Evolutionary conservation across 306 rosid species (phyloP).

Genomic region (Lathyrus tuberosus): DNA sequence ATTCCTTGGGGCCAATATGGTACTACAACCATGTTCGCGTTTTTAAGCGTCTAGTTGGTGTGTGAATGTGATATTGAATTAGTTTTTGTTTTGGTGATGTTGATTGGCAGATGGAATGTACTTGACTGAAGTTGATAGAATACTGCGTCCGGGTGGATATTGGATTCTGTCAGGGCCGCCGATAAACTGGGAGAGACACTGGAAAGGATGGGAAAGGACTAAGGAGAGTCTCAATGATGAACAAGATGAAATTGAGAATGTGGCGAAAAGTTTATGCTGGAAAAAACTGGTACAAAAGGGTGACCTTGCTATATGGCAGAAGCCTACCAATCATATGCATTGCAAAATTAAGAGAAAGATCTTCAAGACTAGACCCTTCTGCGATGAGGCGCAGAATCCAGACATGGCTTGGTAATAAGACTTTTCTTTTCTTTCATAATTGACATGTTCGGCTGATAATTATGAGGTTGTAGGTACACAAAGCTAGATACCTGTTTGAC

Average conservation of each 20-base stretch:
- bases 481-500: conserved; percentile 82
- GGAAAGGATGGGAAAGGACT: conserved; percentile 90
- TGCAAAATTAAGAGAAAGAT: conserved; percentile 62
- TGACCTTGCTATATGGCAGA: conserved; percentile 96
- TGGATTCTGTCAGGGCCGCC: conserved; percentile 99
- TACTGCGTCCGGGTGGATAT: conserved; percentile 93
- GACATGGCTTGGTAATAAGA: conserved; percentile 81
- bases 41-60: neutral
- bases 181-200: conserved; percentile 80
- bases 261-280: conserved; percentile 89
- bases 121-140: conserved; percentile 82
- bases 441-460: neutral
- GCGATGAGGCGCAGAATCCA: conserved; percentile 63
- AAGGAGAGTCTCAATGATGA: conserved; percentile 66
- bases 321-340: conserved; percentile 81
- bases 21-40: conserved; percentile 39
- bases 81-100: conserved; percentile 1
- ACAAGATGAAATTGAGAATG: conserved; percentile 69
- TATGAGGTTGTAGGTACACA: conserved; percentile 65
- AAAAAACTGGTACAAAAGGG: conserved; percentile 68
- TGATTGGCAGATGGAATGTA: conserved; percentile 68
- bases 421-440: neutral
- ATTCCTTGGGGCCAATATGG: conserved; percentile 90
- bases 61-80: neutral
- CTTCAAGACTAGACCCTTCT: conserved; percentile 70